Conservation (phyloP, 768 basidiomycete genomes). For the Boletus fagicola region DNA sequence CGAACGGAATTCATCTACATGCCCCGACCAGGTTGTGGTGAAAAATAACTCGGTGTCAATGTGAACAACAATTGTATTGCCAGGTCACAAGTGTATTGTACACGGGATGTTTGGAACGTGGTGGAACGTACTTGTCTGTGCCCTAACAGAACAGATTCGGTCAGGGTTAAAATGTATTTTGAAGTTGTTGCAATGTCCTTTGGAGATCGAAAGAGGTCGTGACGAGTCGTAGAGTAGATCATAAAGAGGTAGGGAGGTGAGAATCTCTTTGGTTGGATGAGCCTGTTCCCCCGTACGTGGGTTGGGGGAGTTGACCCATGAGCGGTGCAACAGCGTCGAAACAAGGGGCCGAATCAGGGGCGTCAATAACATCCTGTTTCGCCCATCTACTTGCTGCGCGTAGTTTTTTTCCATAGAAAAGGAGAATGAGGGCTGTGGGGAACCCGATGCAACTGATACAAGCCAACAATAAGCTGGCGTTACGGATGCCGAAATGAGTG, state of each 20-base stretch:
- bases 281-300: constrained; percentile 15
- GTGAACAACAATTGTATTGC: not conserved
- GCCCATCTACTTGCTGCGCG: constrained; percentile 21
- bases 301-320: constrained; percentile 3
- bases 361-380: constrained; percentile 13
- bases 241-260: not conserved
- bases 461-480: constrained; percentile 20
- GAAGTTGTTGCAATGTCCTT: not conserved
- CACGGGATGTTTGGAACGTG: not conserved
- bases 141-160: not conserved
- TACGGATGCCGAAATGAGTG: constrained; percentile 16
- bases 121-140: not conserved
- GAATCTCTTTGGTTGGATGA: not conserved
- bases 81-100: not conserved
- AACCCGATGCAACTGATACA: constrained; percentile 22
- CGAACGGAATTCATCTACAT: not conserved
- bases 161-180: not conserved
- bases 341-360: not conserved
- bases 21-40: not conserved
- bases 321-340: constrained; percentile 6
- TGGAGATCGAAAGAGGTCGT: not conserved
- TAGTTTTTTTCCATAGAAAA: constrained; percentile 14
- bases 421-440: constrained; percentile 17
- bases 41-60: not conserved
- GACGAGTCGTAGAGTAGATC: not conserved